Percentiles rank a stretch among this genome's conserved stretches.
phyloP scores from a whole-genome alignment of 2,329 filamentous ascomycete species.

The Scytalidium sp. region DNA sequence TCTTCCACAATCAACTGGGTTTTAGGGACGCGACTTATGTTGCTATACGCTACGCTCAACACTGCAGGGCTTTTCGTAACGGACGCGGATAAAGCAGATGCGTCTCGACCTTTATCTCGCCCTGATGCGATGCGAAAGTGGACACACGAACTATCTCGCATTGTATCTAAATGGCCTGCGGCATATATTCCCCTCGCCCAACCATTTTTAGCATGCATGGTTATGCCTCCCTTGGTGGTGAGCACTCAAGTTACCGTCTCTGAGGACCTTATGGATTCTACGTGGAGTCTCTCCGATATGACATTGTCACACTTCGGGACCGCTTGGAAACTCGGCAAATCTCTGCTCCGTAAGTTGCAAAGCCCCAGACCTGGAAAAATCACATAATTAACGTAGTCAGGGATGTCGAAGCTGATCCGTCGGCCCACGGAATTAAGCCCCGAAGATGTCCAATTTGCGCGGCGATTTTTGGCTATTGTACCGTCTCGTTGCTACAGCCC shows the following conservation, averaged over 20 bases:
- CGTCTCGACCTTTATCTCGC: too few relatives aligned
- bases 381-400: too few relatives aligned
- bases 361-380: too few relatives aligned
- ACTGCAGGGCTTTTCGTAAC: neutral
- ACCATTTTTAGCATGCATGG: neutral
- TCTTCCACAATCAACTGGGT: neutral
- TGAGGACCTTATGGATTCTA: neutral
- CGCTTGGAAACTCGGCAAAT: neutral
- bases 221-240: neutral
- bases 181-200: neutral
- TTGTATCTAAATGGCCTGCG: neutral
- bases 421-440: neutral
- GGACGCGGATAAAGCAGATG: neutral
- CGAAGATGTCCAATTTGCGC: neutral
- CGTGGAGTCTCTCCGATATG: neutral
- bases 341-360: neutral
- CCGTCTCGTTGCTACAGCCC: too few relatives aligned
- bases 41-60: neutral
- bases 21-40: neutral
- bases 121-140: neutral
- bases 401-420: neutral
- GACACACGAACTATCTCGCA: neutral
- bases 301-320: neutral
- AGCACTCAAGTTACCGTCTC: neutral
- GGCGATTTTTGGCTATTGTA: neutral